These are phyloP conservation scores for Cruciata laevipes DNA, from an alignment of 257 asterid species.

Conservation along the genomic window DNA sequence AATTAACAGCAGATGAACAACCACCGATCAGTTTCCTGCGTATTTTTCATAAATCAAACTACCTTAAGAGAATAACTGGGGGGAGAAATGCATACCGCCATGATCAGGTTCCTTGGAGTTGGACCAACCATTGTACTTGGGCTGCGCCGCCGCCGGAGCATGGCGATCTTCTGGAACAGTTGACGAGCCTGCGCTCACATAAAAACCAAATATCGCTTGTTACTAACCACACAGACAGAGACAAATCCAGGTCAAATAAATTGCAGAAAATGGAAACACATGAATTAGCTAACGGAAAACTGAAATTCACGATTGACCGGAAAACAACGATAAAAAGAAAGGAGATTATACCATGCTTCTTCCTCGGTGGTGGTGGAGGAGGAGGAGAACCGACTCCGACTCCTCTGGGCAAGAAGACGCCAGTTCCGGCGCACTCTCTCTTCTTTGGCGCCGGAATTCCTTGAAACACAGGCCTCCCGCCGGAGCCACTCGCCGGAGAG, in stretches of 20 bases:
- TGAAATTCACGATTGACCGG: too few relatives aligned
- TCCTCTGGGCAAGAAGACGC: constrained; percentile 69
- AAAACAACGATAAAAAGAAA: background rate
- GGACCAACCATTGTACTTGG: constrained; percentile 11
- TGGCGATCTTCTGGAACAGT: constrained; percentile 36
- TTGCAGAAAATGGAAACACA: background rate
- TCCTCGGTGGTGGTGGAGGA: constrained; percentile 27
- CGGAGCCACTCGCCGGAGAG: constrained; percentile 29
- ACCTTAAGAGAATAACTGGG: too few relatives aligned
- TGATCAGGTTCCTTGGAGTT: constrained; percentile 14
- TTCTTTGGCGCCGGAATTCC: constrained; percentile 30
- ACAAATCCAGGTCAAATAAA: background rate
- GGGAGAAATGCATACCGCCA: constrained; percentile 15
- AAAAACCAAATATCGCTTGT: background rate
- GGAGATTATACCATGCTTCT: constrained; percentile 36
- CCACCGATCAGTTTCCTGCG: background rate
- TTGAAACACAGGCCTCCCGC: constrained; percentile 38
- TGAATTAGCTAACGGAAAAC: background rate
- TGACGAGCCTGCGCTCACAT: constrained; percentile 35
- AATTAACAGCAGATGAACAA: background rate
- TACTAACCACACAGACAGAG: background rate
- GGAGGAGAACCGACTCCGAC: constrained; percentile 22
- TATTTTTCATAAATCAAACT: too few relatives aligned
- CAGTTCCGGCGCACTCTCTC: constrained; percentile 68
- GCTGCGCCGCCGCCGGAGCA: constrained; percentile 8